Conservation (phyloP, 805 yeast species). For the Scheffersomyces spartinae region DNA sequence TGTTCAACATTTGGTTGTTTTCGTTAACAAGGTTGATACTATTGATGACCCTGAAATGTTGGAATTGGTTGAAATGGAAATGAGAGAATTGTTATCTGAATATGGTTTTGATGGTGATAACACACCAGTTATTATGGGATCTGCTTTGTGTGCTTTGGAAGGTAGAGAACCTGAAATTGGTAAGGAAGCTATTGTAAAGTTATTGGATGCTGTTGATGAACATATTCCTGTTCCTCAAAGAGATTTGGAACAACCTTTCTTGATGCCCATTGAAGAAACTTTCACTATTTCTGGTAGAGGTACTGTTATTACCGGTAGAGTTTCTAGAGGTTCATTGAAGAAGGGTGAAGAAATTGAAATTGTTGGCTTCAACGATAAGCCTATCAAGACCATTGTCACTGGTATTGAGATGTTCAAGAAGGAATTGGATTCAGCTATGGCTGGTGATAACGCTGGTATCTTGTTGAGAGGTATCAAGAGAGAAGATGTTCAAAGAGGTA, state of each 20-base stretch:
- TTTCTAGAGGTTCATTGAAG: conserved; percentile 94
- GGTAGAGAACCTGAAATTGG: conserved; percentile 86
- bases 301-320: conserved; percentile 98
- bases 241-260: conserved; percentile 91
- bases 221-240: conserved; percentile 94
- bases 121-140: conserved; percentile 97
- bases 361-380: conserved; percentile 81
- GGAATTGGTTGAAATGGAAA: conserved; percentile 99
- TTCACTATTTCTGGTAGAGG: conserved; percentile 99
- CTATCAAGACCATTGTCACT: conserved; percentile 88
- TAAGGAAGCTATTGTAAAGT: conserved; percentile 65
- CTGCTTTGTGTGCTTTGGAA: conserved; percentile 95
- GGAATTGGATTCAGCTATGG: conserved; percentile 94
- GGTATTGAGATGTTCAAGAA: conserved; percentile 99
- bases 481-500: conserved; percentile 94
- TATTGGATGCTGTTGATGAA: conserved; percentile 87
- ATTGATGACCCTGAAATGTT: conserved; percentile 98
- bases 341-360: conserved; percentile 98
- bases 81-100: conserved; percentile 86
- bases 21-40: conserved; percentile 96
- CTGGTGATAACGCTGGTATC: conserved; percentile 98
- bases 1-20: conserved; percentile 94
- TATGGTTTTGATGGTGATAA: conserved; percentile 98
- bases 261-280: conserved; percentile 95
- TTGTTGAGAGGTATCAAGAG: conserved; percentile 96